Evolutionary conservation across 2,329 filamentous ascomycete genomes (phyloP).

Genomic region (Colletotrichum sp.): DNA sequence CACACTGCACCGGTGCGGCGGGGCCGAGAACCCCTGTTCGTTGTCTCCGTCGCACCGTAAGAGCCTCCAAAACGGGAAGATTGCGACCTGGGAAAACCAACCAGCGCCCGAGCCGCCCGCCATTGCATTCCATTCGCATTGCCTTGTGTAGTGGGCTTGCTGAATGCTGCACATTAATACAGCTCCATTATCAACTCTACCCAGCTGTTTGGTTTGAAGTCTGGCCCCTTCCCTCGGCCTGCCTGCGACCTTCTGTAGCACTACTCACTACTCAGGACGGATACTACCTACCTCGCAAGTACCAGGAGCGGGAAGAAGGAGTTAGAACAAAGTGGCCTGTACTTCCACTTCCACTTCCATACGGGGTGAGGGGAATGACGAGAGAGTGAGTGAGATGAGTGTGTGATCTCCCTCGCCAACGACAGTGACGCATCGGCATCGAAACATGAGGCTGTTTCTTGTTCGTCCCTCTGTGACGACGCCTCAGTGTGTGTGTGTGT

Average conservation of each 20-base stretch:
- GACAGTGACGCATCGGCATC: conserved; percentile 22
- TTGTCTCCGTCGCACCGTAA: neutral
- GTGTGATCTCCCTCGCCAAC: neutral
- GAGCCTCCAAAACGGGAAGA: conserved; percentile 13
- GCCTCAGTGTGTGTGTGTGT: neutral
- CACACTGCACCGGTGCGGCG: conserved; percentile 6
- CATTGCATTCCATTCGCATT: neutral
- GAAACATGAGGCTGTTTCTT: conserved; percentile 39
- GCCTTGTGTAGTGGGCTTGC: neutral
- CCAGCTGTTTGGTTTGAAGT: conserved; percentile 36
- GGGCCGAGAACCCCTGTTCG: conserved; percentile 9
- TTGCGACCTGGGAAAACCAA: neutral
- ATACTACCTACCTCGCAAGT: neutral
- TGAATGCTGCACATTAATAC: neutral
- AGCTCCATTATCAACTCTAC: conserved; percentile 11
- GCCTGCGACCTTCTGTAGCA: neutral
- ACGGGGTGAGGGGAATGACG: neutral
- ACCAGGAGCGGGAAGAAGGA: neutral
- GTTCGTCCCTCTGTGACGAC: conserved; percentile 16
- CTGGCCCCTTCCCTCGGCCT: conserved; percentile 7
- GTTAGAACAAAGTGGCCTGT: neutral
- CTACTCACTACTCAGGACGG: neutral
- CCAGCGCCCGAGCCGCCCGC: neutral
- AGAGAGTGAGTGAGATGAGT: neutral
- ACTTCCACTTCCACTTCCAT: neutral